phyloP scores from a whole-genome alignment of 805 yeast genomes.

The Kazachstania taianensis region DNA sequence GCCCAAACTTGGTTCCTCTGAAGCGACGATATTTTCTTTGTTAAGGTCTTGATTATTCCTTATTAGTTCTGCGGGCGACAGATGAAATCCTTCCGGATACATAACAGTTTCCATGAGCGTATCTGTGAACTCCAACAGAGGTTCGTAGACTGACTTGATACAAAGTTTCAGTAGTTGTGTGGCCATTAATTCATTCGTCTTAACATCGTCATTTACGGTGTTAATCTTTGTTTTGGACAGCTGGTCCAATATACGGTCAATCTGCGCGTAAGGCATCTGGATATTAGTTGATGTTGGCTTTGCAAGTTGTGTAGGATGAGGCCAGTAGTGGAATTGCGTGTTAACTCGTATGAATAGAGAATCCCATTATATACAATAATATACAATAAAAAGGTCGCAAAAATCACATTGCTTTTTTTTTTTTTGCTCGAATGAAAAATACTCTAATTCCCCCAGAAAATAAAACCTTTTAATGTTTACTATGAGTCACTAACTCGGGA shows the following conservation, averaged over 20 bases:
- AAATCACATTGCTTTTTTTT: no score
- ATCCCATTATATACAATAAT: no score
- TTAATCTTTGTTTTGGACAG: not conserved
- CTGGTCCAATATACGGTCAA: not conserved
- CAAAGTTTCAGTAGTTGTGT: not conserved
- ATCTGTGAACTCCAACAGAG: constrained; percentile 15
- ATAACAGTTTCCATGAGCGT: constrained; percentile 18
- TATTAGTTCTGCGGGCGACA: constrained; percentile 6
- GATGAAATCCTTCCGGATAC: constrained; percentile 9
- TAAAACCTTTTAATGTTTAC: no score
- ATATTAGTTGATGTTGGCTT: no score
- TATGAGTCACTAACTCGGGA: no score
- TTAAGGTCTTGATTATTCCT: not conserved
- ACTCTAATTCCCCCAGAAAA: no score
- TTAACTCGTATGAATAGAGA: no score
- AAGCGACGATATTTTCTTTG: not conserved
- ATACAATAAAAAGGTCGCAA: no score
- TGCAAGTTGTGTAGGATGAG: no score
- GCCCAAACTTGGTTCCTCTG: constrained; percentile 11
- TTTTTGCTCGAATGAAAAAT: no score
- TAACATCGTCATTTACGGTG: not conserved
- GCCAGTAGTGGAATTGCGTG: no score
- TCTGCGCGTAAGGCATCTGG: constrained; percentile 1
- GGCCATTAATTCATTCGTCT: not conserved
- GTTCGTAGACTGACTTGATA: not conserved